A percentile compares a stretch with the other conserved stretches of the same genome.
Conservation (phyloP, 495 filamentous ascomycete genomes). For the Penicillium soppii region DNA sequence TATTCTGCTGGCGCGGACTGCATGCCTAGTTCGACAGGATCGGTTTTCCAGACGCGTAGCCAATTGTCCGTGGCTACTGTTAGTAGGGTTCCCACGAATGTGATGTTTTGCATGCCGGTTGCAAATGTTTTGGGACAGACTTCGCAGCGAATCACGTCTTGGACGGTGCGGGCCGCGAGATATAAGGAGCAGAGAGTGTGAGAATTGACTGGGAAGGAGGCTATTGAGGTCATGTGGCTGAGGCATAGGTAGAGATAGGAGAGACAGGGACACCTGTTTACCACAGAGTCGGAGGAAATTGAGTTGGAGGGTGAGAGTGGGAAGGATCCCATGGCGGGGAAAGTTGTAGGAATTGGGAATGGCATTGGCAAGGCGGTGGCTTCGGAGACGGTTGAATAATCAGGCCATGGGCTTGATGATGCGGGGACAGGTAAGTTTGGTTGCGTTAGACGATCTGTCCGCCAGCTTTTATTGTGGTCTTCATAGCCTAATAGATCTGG, state of each 20-base stretch:
- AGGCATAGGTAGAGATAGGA: constrained; percentile 48
- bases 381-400: constrained; percentile 42
- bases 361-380: constrained; percentile 36
- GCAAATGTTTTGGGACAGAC: constrained; percentile 51
- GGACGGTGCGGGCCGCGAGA: constrained; percentile 54
- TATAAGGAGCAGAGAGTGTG: constrained; percentile 56
- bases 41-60: constrained; percentile 37
- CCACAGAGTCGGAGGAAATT: constrained; percentile 19
- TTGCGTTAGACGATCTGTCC: constrained; percentile 23
- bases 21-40: constrained; percentile 36
- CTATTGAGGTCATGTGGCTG: constrained; percentile 43
- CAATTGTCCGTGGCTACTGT: constrained; percentile 62
- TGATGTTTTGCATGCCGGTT: constrained; percentile 58
- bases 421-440: constrained; percentile 26
- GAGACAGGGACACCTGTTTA: constrained; percentile 40
- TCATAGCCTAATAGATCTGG: constrained; percentile 15
- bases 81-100: constrained; percentile 65
- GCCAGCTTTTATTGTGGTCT: constrained; percentile 30
- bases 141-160: constrained; percentile 58
- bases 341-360: constrained; percentile 22
- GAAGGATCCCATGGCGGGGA: constrained; percentile 24
- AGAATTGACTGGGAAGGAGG: constrained; percentile 41
- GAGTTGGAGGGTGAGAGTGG: constrained; percentile 28
- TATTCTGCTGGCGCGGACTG: constrained; percentile 36
- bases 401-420: constrained; percentile 43